Conservation (phyloP, 2,329 filamentous ascomycete species). For the Canariomyces notabilis region DNA sequence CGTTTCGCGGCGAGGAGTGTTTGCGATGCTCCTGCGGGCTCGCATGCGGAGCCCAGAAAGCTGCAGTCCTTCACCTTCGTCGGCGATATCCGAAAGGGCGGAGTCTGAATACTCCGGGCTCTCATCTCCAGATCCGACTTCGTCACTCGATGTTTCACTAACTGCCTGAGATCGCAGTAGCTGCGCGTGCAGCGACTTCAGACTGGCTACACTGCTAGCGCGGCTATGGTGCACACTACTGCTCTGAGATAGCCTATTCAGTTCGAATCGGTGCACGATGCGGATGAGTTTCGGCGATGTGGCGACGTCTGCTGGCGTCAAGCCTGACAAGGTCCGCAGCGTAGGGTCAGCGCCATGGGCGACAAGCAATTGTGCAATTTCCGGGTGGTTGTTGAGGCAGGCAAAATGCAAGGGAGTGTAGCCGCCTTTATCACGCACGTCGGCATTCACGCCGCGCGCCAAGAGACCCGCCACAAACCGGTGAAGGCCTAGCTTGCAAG, state of each 20-base stretch:
- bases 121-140: constrained; percentile 39
- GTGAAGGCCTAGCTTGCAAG: constrained; percentile 68
- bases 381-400: constrained; percentile 66
- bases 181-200: constrained; percentile 63
- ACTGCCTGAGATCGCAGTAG: constrained; percentile 36
- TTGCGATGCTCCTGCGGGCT: constrained; percentile 24
- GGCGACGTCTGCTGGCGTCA: constrained; percentile 66
- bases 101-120: constrained; percentile 42
- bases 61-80: constrained; percentile 39
- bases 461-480: constrained; percentile 73
- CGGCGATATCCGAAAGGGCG: constrained; percentile 39
- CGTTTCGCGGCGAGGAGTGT: constrained; percentile 19
- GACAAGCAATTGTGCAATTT: constrained; percentile 72
- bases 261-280: constrained; percentile 57
- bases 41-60: constrained; percentile 37
- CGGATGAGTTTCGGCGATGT: constrained; percentile 59
- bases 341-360: constrained; percentile 67
- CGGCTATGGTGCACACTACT: constrained; percentile 55
- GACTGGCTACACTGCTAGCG: constrained; percentile 54
- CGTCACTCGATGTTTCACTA: constrained; percentile 37
- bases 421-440: constrained; percentile 70
- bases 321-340: constrained; percentile 63
- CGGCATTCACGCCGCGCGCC: constrained; percentile 70
- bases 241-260: constrained; percentile 62
- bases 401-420: constrained; percentile 81